These are phyloP conservation scores for Conticribra weissflogii DNA, from an alignment of 108 stramenopile species.

Conservation along the genomic window DNA sequence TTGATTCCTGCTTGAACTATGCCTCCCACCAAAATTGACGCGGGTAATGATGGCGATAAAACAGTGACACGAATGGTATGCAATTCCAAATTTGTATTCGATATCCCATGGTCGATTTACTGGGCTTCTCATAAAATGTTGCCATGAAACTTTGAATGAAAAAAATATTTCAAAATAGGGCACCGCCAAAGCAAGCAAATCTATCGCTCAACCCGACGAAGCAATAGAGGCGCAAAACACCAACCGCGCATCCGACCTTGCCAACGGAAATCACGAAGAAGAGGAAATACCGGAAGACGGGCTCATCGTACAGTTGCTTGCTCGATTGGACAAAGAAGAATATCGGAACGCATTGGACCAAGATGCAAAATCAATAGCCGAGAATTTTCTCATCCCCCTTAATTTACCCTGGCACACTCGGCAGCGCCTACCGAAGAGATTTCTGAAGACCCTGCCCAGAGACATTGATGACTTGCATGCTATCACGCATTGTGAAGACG, in stretches of 20 bases:
- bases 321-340: slow-evolving; percentile 32
- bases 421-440: slow-evolving; percentile 38
- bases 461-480: slow-evolving; percentile 81
- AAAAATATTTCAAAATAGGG: too few relatives aligned
- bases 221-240: not conserved
- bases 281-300: slow-evolving; percentile 17
- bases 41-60: not conserved
- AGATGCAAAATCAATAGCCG: slow-evolving; percentile 42
- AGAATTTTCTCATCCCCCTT: slow-evolving; percentile 36
- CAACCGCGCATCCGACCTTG: not conserved
- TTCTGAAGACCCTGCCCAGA: slow-evolving; percentile 69
- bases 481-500: slow-evolving; percentile 61
- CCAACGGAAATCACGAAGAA: not conserved
- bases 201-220: not conserved
- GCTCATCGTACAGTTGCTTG: slow-evolving; percentile 40
- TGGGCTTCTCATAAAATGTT: too few relatives aligned
- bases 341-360: slow-evolving; percentile 32
- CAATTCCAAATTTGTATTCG: not conserved
- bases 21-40: not conserved
- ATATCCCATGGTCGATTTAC: too few relatives aligned
- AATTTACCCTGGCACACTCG: slow-evolving; percentile 43
- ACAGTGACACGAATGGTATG: not conserved
- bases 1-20: not conserved
- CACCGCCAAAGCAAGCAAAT: too few relatives aligned
- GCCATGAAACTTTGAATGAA: too few relatives aligned